Percentiles rank a stretch among this genome's conserved stretches.
phyloP scores from a whole-genome alignment of 306 rosid species.

The Crotalaria pallida region DNA sequence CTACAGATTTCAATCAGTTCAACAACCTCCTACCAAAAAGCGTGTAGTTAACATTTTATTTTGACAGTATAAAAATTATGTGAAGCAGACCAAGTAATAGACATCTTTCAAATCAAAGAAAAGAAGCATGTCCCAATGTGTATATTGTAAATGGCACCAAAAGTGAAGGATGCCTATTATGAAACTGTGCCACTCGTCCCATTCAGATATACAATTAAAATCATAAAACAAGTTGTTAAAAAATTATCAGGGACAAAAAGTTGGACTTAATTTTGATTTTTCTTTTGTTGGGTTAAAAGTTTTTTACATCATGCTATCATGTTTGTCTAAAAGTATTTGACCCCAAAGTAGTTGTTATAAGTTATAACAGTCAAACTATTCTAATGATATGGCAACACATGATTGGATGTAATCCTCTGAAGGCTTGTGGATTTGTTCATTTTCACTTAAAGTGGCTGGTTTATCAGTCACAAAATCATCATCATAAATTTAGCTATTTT shows the following conservation, averaged over 20 bases:
- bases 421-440: slow-evolving; percentile 21
- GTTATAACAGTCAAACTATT: neutral
- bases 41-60: neutral
- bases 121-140: neutral
- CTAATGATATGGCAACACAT: neutral
- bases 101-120: neutral
- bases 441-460: slow-evolving; percentile 9
- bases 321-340: neutral
- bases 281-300: neutral
- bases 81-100: neutral
- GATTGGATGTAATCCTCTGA: neutral
- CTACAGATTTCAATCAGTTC: neutral
- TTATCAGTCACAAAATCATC: slow-evolving; percentile 30
- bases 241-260: neutral
- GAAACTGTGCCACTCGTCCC: neutral
- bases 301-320: neutral
- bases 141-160: neutral
- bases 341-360: neutral
- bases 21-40: neutral
- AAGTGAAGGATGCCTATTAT: neutral
- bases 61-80: neutral
- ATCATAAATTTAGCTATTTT: too few relatives aligned
- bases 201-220: neutral
- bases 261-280: neutral
- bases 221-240: neutral